These are phyloP conservation scores for Hermanozyma aechmeae DNA, from an alignment of 805 yeast species.

Conservation along the genomic window DNA sequence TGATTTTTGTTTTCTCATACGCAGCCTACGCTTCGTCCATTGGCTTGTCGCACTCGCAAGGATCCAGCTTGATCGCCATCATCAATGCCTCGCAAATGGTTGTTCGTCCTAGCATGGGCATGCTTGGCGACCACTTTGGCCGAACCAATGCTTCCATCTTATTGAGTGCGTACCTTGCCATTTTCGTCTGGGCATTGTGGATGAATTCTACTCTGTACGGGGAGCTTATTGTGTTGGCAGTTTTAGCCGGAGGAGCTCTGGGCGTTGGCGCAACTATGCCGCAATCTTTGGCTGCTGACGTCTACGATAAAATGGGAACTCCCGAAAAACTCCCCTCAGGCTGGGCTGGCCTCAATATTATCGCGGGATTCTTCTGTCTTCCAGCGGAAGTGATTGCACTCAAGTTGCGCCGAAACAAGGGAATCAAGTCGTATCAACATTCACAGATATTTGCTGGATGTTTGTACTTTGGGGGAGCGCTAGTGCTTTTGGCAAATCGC, in stretches of 20 bases:
- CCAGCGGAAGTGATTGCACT: background rate
- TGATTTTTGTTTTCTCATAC: slow-evolving; percentile 25
- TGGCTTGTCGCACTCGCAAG: slow-evolving; percentile 34
- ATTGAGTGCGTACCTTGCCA: slow-evolving; percentile 12
- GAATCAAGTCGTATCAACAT: background rate
- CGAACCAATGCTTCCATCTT: no score
- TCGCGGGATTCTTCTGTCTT: background rate
- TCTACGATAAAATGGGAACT: slow-evolving; percentile 1
- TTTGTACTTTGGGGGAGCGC: background rate
- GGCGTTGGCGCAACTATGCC: slow-evolving; percentile 19
- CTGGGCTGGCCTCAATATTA: background rate
- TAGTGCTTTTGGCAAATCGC: background rate
- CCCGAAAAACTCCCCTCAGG: background rate
- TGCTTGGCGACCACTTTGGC: slow-evolving; percentile 38
- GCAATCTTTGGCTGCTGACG: slow-evolving; percentile 6
- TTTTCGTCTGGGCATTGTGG: slow-evolving; percentile 29
- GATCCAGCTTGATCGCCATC: slow-evolving; percentile 23
- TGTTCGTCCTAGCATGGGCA: slow-evolving; percentile 44
- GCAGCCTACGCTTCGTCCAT: slow-evolving; percentile 29
- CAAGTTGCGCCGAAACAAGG: background rate
- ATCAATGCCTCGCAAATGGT: slow-evolving; percentile 35
- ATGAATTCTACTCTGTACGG: slow-evolving; percentile 26
- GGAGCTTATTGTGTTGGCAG: slow-evolving; percentile 19
- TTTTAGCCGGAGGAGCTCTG: slow-evolving; percentile 19
- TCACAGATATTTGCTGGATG: background rate